These are phyloP conservation scores for Raphanus raphanistrum DNA, from an alignment of 345 rosid species.

Conservation along the genomic window DNA sequence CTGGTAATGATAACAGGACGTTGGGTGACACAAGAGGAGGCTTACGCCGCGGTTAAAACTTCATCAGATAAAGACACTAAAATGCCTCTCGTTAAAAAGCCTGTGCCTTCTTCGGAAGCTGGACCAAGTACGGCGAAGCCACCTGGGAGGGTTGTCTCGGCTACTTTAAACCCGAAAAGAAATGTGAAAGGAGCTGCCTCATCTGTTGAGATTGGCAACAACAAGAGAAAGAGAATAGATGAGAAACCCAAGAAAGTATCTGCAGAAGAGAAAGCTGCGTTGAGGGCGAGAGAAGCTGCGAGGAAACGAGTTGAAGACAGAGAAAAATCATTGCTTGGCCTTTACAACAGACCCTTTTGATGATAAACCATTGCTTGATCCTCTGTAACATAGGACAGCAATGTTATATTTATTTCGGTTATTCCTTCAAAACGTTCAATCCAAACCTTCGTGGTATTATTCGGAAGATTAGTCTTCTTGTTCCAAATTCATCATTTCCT, in stretches of 20 bases:
- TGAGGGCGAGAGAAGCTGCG: constrained; percentile 93
- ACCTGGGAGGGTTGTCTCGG: constrained; percentile 67
- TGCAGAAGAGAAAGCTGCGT: constrained; percentile 77
- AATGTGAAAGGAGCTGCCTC: constrained; percentile 71
- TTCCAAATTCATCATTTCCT: not conserved
- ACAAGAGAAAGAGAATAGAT: constrained; percentile 59
- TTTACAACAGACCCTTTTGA: constrained; percentile 66
- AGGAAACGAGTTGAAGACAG: constrained; percentile 89
- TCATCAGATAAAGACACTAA: constrained; percentile 44
- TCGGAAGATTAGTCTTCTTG: constrained; percentile 15
- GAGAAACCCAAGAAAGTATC: constrained; percentile 66
- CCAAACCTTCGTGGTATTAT: not conserved
- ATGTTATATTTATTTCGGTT: constrained; percentile 18
- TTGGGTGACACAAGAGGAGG: constrained; percentile 88
- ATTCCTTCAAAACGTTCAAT: not conserved
- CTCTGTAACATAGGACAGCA: not conserved
- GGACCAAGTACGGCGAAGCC: constrained; percentile 41
- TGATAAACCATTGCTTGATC: not conserved
- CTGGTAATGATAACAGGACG: constrained; percentile 62
- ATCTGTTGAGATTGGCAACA: constrained; percentile 52
- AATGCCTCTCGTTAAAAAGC: constrained; percentile 42
- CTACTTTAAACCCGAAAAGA: constrained; percentile 66
- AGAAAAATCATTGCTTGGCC: constrained; percentile 85
- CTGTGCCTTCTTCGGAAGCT: constrained; percentile 37
- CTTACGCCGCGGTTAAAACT: constrained; percentile 52